Base-by-base conservation (phyloP, 345 rosid genomes). In the Kernera saxatilis region DNA sequence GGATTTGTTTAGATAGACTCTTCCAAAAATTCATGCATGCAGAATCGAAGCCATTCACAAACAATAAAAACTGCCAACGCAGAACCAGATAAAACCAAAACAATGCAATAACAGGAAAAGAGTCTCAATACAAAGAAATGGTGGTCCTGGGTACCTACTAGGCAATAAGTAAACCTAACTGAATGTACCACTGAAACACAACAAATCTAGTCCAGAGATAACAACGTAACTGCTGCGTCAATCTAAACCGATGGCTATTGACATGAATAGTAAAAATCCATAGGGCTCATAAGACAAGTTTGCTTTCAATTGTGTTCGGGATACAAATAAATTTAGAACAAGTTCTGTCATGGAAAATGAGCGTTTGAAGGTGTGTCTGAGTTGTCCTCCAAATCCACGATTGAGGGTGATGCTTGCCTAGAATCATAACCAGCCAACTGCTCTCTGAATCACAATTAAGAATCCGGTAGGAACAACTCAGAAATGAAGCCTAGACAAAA, bases 1-100 rank as follows among this genome's bases (percentile, higher is more conserved):
- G 39, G 51, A 39, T 49, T 8, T 57, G 6, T 48, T 48, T 25
- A 30, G 27, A 46, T 22, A 33, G 11, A 27, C 29, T 60, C 43
- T 39, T 27, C 22, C 59, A 70, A 14, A 14, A 50, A n/a, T n/a
- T 15, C 37, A 71, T n/a, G 45, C 14, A 62, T 51, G n/a, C 43
- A 41, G 27, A 41, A 36, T 36, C 13, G 5, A 70, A 58, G 17
- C 41, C 41, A 57, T 37, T 39, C 5, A 3, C 15, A 70, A 49
- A 69, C 13, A 36, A 55, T n/a, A 43, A 2, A 43, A 40, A 71
- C 15, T 62, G 54, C 37, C 76, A 62, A 62, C 6, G 35, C 18
- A 61, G 26, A 71, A 71, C 40, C 22, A 70, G 23, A 48, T 39
- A 60, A 37, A 70, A 49, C 44, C 63, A 43, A 72, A 53, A 53